A percentile compares a stretch with the other conserved stretches of the same genome.
These are phyloP conservation scores for Annulohypoxylon stygium DNA, from an alignment of 495 filamentous ascomycete species.

Conservation along the genomic window DNA sequence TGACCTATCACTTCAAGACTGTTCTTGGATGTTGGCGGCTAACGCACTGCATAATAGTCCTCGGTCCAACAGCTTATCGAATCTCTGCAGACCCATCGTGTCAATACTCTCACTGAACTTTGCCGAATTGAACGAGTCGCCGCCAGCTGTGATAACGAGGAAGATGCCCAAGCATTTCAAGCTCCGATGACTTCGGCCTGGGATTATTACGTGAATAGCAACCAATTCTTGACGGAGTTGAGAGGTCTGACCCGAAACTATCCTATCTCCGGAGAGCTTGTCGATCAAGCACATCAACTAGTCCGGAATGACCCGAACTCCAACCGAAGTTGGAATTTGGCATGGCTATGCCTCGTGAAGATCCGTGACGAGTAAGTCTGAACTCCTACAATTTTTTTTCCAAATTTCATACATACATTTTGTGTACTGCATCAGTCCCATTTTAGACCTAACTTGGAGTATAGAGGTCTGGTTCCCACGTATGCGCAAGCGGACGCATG, in stretches of 20 bases:
- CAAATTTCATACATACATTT: neutral
- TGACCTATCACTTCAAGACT: neutral
- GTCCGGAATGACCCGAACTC: constrained; percentile 75
- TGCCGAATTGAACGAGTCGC: constrained; percentile 79
- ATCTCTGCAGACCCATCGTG: constrained; percentile 70
- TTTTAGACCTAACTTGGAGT: constrained; percentile 11
- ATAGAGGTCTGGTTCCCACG: constrained; percentile 69
- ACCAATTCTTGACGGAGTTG: constrained; percentile 80
- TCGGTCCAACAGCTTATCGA: constrained; percentile 61
- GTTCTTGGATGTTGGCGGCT: neutral
- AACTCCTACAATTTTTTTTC: neutral
- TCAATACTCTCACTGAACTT: constrained; percentile 81
- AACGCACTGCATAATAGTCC: constrained; percentile 31
- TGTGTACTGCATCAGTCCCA: neutral
- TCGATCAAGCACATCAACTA: constrained; percentile 74
- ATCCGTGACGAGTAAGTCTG: constrained; percentile 73
- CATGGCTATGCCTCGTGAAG: constrained; percentile 79
- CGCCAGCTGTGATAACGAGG: constrained; percentile 63
- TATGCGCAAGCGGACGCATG: constrained; percentile 71
- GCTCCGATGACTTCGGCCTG: constrained; percentile 77
- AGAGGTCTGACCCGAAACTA: constrained; percentile 76
- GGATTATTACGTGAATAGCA: constrained; percentile 78
- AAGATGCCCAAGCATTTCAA: constrained; percentile 68
- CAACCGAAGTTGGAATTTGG: constrained; percentile 81
- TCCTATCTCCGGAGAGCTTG: constrained; percentile 76